These are phyloP conservation scores for Hydrangea macrophylla DNA, from an alignment of 148 eudicot genomes.

Conservation along the genomic window DNA sequence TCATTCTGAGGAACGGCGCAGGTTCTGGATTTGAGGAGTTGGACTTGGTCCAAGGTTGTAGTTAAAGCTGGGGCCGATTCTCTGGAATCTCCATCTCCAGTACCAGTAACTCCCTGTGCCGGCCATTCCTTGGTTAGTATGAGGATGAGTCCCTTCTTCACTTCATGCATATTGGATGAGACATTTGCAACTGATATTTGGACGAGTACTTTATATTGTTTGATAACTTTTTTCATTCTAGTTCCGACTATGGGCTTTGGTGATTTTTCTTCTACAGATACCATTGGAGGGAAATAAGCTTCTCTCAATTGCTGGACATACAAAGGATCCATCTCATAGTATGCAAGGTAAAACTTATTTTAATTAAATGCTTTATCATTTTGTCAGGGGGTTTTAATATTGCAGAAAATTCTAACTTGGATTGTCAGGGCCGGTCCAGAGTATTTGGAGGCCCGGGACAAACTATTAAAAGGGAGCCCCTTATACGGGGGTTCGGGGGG, in stretches of 20 bases:
- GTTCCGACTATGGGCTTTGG: neutral
- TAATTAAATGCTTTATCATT: conserved; percentile 1
- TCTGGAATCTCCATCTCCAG: conserved; percentile 42
- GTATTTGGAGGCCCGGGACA: neutral
- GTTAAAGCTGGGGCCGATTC: conserved; percentile 50
- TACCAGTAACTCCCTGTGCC: conserved; percentile 63
- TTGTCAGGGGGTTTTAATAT: neutral
- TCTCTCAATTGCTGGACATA: conserved; percentile 88
- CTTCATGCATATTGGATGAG: conserved; percentile 5
- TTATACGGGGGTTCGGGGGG: too few relatives aligned
- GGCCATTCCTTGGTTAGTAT: conserved; percentile 91
- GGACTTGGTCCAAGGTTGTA: conserved; percentile 93
- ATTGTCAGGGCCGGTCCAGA: too few relatives aligned
- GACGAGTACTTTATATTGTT: neutral
- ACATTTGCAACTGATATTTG: neutral
- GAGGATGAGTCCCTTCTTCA: conserved; percentile 11
- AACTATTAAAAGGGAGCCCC: neutral
- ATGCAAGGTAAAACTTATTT: conserved; percentile 55
- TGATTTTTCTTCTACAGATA: conserved; percentile 43
- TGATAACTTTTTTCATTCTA: neutral
- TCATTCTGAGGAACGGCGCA: conserved; percentile 32
- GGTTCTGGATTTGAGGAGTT: conserved; percentile 86
- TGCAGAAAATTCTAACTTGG: neutral
- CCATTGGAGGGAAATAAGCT: conserved; percentile 90
- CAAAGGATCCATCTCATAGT: conserved; percentile 80